Conservation (phyloP, 2,329 filamentous ascomycete species). For the Calonectria pauciramosa region DNA sequence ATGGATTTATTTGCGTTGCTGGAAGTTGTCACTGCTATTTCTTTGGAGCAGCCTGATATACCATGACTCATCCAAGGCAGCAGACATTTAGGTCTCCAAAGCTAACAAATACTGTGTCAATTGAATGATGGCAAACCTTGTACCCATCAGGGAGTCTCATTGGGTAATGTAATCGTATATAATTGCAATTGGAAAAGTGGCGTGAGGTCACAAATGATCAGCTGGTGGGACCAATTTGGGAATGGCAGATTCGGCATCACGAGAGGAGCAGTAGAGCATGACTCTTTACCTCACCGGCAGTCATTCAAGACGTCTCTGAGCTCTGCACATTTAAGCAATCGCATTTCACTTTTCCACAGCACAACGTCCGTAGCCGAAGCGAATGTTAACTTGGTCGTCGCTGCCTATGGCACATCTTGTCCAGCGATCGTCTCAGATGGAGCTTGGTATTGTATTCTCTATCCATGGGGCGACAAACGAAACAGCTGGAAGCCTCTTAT, state of each 20-base stretch:
- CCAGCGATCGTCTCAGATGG: conserved; percentile 40
- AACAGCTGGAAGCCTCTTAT: conserved; percentile 35
- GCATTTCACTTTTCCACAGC: conserved; percentile 13
- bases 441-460: conserved; percentile 43
- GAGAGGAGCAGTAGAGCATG: background rate
- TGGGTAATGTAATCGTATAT: background rate
- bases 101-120: background rate
- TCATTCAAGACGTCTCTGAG: no score
- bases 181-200: background rate
- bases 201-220: background rate
- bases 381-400: conserved; percentile 43
- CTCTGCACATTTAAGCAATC: background rate
- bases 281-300: background rate
- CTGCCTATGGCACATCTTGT: conserved; percentile 47
- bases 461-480: conserved; percentile 45
- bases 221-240: background rate
- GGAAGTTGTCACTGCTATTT: background rate
- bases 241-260: background rate
- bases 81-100: no score
- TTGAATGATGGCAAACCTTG: background rate
- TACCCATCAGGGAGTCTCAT: background rate
- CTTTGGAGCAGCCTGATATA: background rate
- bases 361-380: conserved; percentile 30
- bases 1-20: background rate
- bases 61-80: background rate